A percentile compares a stretch with the other conserved stretches of the same genome.
Evolutionary conservation across 225 moss, liverwort and hornwort genomes (phyloP).

Genomic region (Takakia lepidozioides): DNA sequence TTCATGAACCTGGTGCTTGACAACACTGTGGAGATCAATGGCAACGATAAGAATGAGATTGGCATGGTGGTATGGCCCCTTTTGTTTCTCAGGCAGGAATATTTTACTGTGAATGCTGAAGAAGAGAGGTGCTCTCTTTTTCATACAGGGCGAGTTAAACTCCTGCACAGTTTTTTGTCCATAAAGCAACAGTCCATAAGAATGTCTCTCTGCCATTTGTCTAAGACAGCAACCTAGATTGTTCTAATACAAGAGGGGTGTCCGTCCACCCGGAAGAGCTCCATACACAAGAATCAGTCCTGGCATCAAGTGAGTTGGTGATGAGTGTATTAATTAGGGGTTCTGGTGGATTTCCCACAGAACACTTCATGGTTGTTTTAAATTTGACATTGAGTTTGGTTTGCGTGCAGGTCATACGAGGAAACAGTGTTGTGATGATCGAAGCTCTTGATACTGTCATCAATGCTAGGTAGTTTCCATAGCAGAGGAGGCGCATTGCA

Average conservation of each 20-base stretch:
- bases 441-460: conserved; percentile 93
- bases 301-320: too few relatives aligned
- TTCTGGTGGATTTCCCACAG: neutral
- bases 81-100: neutral
- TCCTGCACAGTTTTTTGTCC: neutral
- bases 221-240: neutral
- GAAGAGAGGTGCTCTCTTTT: too few relatives aligned
- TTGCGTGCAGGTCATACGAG: conserved; percentile 73
- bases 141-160: too few relatives aligned
- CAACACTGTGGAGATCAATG: conserved; percentile 90
- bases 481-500: too few relatives aligned
- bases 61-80: conserved; percentile 82
- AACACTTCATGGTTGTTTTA: neutral
- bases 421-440: conserved; percentile 97
- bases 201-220: neutral
- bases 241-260: too few relatives aligned
- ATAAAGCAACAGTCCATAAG: neutral
- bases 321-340: neutral
- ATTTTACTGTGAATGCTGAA: neutral
- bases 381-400: neutral
- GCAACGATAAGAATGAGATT: conserved; percentile 80
- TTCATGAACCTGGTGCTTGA: conserved; percentile 99
- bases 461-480: too few relatives aligned
- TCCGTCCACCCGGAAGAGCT: too few relatives aligned
- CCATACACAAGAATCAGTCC: too few relatives aligned